A percentile compares a stretch with the other conserved stretches of the same genome.
Evolutionary conservation across 352 stramenopile genomes (phyloP).

Genomic region (Globisporangium uncinulatum): DNA sequence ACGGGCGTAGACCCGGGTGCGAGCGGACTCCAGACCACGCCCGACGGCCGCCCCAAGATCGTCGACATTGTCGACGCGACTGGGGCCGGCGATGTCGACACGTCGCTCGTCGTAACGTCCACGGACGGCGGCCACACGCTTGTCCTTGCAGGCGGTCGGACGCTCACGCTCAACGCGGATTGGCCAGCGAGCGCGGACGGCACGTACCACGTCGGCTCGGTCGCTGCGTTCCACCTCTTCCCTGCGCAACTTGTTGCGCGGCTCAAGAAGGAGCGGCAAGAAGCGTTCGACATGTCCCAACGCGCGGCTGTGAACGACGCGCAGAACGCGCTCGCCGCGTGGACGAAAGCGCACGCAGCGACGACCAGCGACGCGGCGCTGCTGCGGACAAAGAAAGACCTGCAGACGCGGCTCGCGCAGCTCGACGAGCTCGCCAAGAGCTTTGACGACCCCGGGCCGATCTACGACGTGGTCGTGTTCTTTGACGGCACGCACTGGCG

Average conservation of each 20-base stretch:
- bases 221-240: slow-evolving; percentile 88
- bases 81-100: slow-evolving; percentile 91
- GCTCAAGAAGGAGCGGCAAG: slow-evolving; percentile 77
- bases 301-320: slow-evolving; percentile 57
- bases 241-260: slow-evolving; percentile 62
- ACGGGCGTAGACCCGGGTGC: slow-evolving; percentile 93
- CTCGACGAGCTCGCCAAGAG: slow-evolving; percentile 67
- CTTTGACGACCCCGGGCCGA: slow-evolving; percentile 89
- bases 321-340: slow-evolving; percentile 53
- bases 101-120: slow-evolving; percentile 48
- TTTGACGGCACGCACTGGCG: slow-evolving; percentile 73
- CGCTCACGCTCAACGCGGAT: slow-evolving; percentile 70
- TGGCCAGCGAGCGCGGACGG: slow-evolving; percentile 49
- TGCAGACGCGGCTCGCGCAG: slow-evolving; percentile 65
- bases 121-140: slow-evolving; percentile 48
- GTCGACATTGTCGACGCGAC: slow-evolving; percentile 95
- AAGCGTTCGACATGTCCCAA: slow-evolving; percentile 74
- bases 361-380: slow-evolving; percentile 50
- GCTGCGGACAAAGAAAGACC: slow-evolving; percentile 68
- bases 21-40: slow-evolving; percentile 77
- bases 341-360: slow-evolving; percentile 52
- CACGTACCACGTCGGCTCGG: slow-evolving; percentile 81
- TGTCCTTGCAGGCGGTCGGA: slow-evolving; percentile 28
- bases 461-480: slow-evolving; percentile 92
- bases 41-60: slow-evolving; percentile 89